These are phyloP conservation scores for Hyaloscypha variabilis DNA, from an alignment of 495 filamentous ascomycete species.

Conservation along the genomic window DNA sequence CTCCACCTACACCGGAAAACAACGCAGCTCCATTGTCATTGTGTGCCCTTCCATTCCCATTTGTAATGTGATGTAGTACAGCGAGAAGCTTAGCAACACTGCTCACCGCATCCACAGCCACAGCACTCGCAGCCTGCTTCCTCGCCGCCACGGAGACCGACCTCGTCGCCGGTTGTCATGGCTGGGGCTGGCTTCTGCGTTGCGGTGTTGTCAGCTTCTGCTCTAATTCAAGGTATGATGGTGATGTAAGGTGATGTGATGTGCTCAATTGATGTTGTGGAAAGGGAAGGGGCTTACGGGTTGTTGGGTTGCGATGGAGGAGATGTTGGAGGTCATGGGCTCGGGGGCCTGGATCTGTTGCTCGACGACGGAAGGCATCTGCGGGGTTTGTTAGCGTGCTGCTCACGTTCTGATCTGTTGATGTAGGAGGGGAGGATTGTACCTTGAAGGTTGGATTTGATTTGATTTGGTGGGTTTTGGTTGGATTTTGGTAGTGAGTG, in stretches of 20 bases:
- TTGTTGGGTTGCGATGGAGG: conserved; percentile 20
- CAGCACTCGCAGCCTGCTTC: conserved; percentile 27
- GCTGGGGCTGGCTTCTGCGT: conserved; percentile 15
- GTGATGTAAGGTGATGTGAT: not conserved
- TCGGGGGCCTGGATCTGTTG: conserved; percentile 27
- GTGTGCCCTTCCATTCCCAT: too few relatives aligned
- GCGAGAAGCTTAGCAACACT: conserved; percentile 30
- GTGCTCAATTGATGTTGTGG: not conserved
- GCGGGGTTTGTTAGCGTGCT: not conserved
- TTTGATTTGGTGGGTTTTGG: too few relatives aligned
- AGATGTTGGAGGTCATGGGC: conserved; percentile 22
- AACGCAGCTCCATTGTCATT: too few relatives aligned
- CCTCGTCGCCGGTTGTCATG: conserved; percentile 26
- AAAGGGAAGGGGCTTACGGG: conserved; percentile 17
- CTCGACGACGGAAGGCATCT: conserved; percentile 25
- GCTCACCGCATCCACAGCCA: conserved; percentile 25
- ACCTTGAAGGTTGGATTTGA: too few relatives aligned
- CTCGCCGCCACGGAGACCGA: conserved; percentile 28
- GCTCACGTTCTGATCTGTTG: too few relatives aligned
- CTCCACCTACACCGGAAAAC: too few relatives aligned
- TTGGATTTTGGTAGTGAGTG: too few relatives aligned
- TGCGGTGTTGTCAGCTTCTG: not conserved
- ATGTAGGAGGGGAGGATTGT: too few relatives aligned
- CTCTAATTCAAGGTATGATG: not conserved
- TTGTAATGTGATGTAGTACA: too few relatives aligned